Percentiles rank a stretch among this genome's conserved stretches.
Evolutionary conservation across 2,329 filamentous ascomycete genomes (phyloP).

Genomic region (Pseudopithomyces chartarum): DNA sequence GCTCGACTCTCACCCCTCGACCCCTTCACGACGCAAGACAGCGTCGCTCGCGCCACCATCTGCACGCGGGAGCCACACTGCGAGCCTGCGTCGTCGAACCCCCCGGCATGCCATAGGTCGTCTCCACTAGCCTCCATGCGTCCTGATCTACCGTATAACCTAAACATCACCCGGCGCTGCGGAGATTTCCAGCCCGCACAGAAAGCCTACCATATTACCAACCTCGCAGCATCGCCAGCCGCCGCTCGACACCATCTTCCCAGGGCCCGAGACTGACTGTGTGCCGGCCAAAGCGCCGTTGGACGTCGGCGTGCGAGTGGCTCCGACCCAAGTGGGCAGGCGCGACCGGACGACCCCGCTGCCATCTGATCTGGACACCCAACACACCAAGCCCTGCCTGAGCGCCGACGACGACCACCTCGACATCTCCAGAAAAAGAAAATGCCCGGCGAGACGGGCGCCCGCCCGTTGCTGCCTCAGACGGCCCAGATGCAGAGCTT

Average conservation of each 20-base stretch:
- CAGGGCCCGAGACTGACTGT: conserved; percentile 14
- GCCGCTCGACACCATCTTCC: conserved; percentile 19
- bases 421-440: conserved; percentile 10
- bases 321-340: conserved; percentile 30
- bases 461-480: conserved; percentile 68
- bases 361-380: conserved; percentile 20
- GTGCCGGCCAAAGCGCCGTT: conserved; percentile 25
- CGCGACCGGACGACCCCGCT: conserved; percentile 40
- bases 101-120: conserved; percentile 39
- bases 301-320: conserved; percentile 30
- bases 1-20: conserved; percentile 22
- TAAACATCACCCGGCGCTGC: conserved; percentile 38
- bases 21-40: conserved; percentile 31
- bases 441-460: conserved; percentile 68
- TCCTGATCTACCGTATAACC: conserved; percentile 44
- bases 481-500: conserved; percentile 75
- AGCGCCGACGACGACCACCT: background rate
- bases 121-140: conserved; percentile 43
- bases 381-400: background rate
- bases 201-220: conserved; percentile 30
- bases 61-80: conserved; percentile 45
- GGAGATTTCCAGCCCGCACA: conserved; percentile 40
- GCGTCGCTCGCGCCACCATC: conserved; percentile 25
- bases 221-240: conserved; percentile 19
- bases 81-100: conserved; percentile 30